Evolutionary conservation across 768 basidiomycete species (phyloP).

Genomic region (Pisolithus sp.): DNA sequence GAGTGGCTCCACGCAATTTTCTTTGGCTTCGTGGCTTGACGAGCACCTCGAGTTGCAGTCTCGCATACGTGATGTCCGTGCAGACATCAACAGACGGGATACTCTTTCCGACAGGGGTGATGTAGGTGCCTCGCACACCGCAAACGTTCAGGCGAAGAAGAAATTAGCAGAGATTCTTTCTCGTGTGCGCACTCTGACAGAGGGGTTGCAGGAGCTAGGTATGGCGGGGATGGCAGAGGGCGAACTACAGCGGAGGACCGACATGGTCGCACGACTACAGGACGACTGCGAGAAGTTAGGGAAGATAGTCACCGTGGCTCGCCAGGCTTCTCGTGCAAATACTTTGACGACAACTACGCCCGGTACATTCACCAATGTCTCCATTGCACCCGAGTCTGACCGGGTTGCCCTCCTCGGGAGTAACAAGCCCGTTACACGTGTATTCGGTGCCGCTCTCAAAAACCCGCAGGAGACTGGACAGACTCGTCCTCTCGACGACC

Average conservation of each 20-base stretch:
- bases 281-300: conserved; percentile 88
- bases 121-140: conserved; percentile 63
- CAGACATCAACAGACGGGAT: conserved; percentile 84
- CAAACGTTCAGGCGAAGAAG: conserved; percentile 82
- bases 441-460: conserved; percentile 62
- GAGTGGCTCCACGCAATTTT: conserved; percentile 45
- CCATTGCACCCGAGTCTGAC: conserved; percentile 45
- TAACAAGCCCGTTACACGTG: conserved; percentile 53
- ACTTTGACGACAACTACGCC: conserved; percentile 21
- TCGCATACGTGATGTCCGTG: conserved; percentile 73
- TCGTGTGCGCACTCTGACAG: conserved; percentile 65
- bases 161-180: conserved; percentile 72
- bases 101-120: conserved; percentile 73
- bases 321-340: conserved; percentile 40
- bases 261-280: conserved; percentile 81
- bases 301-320: conserved; percentile 76
- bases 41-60: conserved; percentile 78
- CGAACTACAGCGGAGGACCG: conserved; percentile 84
- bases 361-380: conserved; percentile 21
- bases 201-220: conserved; percentile 59
- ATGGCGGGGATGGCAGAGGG: conserved; percentile 78
- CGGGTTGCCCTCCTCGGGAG: conserved; percentile 59
- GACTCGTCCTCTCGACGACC: conserved; percentile 84
- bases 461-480: conserved; percentile 72
- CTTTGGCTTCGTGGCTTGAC: conserved; percentile 80